A percentile compares a stretch with the other conserved stretches of the same genome.
These are phyloP conservation scores for Aspergillus transmontanensis DNA, from an alignment of 2,329 filamentous ascomycete species.

Conservation along the genomic window DNA sequence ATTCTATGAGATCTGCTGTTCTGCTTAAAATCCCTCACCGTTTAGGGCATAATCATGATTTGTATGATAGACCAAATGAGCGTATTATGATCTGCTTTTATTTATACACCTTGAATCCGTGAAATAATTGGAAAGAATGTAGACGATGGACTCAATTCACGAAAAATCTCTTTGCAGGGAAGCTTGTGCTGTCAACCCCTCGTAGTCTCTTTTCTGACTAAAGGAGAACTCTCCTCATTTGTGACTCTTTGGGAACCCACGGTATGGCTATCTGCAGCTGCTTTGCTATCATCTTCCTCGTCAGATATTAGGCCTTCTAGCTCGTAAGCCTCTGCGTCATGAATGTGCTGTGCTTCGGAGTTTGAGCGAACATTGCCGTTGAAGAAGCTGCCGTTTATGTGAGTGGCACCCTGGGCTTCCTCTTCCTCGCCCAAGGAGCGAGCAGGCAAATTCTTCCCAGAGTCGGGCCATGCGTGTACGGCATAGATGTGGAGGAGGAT, in stretches of 20 bases:
- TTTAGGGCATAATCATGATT: slow-evolving; percentile 9
- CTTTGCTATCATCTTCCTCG: slow-evolving; percentile 66
- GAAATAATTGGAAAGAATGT: background rate
- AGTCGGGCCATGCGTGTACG: slow-evolving; percentile 55
- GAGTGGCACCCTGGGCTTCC: slow-evolving; percentile 20
- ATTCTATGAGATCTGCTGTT: background rate
- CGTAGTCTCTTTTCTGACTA: slow-evolving; percentile 22
- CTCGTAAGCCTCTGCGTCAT: slow-evolving; percentile 91
- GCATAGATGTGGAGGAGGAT: slow-evolving; percentile 86
- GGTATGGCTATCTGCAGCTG: slow-evolving; percentile 10
- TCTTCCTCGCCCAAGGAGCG: slow-evolving; percentile 15
- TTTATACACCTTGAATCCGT: background rate
- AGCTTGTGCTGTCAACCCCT: background rate
- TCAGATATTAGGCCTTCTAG: slow-evolving; percentile 87
- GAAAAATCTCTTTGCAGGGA: background rate
- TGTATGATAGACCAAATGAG: slow-evolving; percentile 15
- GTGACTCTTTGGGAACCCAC: slow-evolving; percentile 31
- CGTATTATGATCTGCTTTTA: background rate
- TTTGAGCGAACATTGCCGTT: slow-evolving; percentile 49
- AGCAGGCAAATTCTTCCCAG: slow-evolving; percentile 21
- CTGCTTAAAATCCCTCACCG: background rate
- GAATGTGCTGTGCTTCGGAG: slow-evolving; percentile 56
- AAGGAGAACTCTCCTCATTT: slow-evolving; percentile 33
- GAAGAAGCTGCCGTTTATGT: slow-evolving; percentile 16
- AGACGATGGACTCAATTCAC: background rate